A percentile compares a stretch with the other conserved stretches of the same genome.
phyloP scores from a whole-genome alignment of 495 filamentous ascomycete species.

The Neurospora sublineolata region DNA sequence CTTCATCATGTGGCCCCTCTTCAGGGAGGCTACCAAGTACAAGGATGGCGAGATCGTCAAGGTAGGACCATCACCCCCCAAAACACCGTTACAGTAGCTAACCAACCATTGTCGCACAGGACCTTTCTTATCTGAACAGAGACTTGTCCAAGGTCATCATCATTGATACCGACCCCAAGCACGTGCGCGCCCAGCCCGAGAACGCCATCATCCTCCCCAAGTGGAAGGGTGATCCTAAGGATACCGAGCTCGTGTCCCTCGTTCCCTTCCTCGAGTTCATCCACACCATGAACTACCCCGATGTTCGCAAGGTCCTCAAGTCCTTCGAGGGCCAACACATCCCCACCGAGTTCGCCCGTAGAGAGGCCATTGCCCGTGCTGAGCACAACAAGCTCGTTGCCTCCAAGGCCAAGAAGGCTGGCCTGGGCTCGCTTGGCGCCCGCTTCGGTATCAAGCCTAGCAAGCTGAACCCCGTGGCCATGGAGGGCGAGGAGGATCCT shows the following conservation, averaged over 20 bases:
- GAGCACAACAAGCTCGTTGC: conserved; percentile 67
- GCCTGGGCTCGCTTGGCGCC: conserved; percentile 51
- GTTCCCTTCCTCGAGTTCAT: conserved; percentile 97
- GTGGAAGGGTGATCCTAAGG: conserved; percentile 74
- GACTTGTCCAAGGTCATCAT: conserved; percentile 89
- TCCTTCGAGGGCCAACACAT: conserved; percentile 81
- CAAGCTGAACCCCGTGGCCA: conserved; percentile 38
- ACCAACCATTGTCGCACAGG: conserved; percentile 36
- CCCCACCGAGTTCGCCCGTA: conserved; percentile 73
- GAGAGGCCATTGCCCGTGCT: conserved; percentile 73
- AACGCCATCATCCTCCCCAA: conserved; percentile 86
- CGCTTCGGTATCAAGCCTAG: conserved; percentile 65
- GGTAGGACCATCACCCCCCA: conserved; percentile 38
- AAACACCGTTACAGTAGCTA: neutral
- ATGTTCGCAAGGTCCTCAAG: conserved; percentile 73
- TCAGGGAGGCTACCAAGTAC: conserved; percentile 88
- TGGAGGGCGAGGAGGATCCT: conserved; percentile 57
- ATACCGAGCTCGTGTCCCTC: conserved; percentile 72
- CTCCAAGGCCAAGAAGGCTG: conserved; percentile 55
- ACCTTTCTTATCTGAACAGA: conserved; percentile 91
- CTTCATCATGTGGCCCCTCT: conserved; percentile 90
- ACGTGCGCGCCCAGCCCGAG: conserved; percentile 76
- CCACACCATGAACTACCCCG: conserved; percentile 78
- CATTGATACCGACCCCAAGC: conserved; percentile 71
- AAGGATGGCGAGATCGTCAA: conserved; percentile 93